Percentiles rank a stretch among this genome's conserved stretches.
Evolutionary conservation across 345 rosid species (phyloP).

Genomic region (Kernera saxatilis): DNA sequence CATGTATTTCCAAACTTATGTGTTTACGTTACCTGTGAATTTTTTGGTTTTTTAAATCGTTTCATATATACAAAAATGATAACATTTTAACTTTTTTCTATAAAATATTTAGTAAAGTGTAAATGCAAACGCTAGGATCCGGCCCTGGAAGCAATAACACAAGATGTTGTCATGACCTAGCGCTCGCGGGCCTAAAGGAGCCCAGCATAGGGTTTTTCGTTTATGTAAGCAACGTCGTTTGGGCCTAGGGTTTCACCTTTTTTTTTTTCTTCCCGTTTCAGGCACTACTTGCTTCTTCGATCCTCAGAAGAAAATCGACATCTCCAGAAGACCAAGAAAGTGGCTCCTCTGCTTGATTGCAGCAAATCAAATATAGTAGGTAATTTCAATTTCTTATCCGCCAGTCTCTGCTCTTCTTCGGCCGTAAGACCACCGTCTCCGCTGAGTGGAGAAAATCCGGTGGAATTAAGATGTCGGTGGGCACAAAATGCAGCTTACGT

Average conservation of each 20-base stretch:
- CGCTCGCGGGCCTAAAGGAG: not conserved
- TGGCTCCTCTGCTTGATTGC: not conserved
- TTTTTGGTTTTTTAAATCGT: not conserved
- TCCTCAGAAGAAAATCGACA: not conserved
- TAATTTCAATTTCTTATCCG: not conserved
- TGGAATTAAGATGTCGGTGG: not conserved
- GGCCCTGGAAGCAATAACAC: too few relatives aligned
- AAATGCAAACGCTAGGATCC: not conserved
- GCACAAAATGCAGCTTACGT: not conserved
- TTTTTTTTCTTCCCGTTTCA: not conserved
- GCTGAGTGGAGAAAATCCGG: not conserved
- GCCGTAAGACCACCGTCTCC: not conserved
- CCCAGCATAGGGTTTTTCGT: not conserved
- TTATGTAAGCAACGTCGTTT: not conserved
- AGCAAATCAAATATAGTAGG: not conserved
- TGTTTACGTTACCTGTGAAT: not conserved
- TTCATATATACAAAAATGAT: not conserved
- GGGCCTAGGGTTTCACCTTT: not conserved
- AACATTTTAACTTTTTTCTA: not conserved
- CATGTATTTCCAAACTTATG: not conserved
- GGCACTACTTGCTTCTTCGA: not conserved
- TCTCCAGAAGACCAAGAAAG: not conserved
- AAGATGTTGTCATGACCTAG: not conserved
- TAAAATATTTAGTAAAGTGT: not conserved
- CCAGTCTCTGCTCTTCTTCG: not conserved